Conservation (phyloP, 1,139 yeast genomes). For the Hemisphaericaspora xylofermentans region DNA sequence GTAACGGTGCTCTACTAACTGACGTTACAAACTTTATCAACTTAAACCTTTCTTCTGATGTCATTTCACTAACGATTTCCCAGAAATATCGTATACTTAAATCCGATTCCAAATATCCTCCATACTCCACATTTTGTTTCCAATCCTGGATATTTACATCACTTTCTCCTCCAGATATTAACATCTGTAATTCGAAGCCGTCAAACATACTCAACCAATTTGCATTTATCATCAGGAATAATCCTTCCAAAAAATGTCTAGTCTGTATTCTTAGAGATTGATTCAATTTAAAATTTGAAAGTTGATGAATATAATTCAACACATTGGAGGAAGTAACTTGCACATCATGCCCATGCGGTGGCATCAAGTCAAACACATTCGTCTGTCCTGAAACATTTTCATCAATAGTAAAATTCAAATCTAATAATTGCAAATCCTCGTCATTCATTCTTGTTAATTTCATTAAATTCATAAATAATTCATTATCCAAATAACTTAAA, state of each 20-base stretch:
- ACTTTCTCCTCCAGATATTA: slow-evolving; percentile 77
- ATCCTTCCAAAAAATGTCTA: slow-evolving; percentile 65
- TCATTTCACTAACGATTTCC: slow-evolving; percentile 72
- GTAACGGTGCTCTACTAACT: slow-evolving; percentile 84
- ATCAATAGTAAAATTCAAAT: slow-evolving; percentile 62
- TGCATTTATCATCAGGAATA: slow-evolving; percentile 64
- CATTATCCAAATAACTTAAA: slow-evolving; percentile 65
- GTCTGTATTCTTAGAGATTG: slow-evolving; percentile 59
- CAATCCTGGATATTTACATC: slow-evolving; percentile 74
- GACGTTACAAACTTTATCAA: slow-evolving; percentile 87
- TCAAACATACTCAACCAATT: slow-evolving; percentile 85
- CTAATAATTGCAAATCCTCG: slow-evolving; percentile 58
- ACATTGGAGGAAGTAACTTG: slow-evolving; percentile 63
- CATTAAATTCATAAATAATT: slow-evolving; percentile 63
- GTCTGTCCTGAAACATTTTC: slow-evolving; percentile 41
- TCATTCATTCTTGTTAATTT: slow-evolving; percentile 58
- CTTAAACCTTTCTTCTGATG: slow-evolving; percentile 55
- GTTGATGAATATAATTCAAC: slow-evolving; percentile 70
- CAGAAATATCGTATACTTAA: slow-evolving; percentile 63
- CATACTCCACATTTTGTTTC: slow-evolving; percentile 58
- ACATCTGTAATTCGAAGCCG: slow-evolving; percentile 75
- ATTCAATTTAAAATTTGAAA: slow-evolving; percentile 80
- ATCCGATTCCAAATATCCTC: slow-evolving; percentile 63
- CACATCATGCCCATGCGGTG: slow-evolving; percentile 51
- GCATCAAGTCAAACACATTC: slow-evolving; percentile 55